Evolutionary conservation across 345 rosid species (phyloP).

Genomic region (Eucalyptus decipiens): DNA sequence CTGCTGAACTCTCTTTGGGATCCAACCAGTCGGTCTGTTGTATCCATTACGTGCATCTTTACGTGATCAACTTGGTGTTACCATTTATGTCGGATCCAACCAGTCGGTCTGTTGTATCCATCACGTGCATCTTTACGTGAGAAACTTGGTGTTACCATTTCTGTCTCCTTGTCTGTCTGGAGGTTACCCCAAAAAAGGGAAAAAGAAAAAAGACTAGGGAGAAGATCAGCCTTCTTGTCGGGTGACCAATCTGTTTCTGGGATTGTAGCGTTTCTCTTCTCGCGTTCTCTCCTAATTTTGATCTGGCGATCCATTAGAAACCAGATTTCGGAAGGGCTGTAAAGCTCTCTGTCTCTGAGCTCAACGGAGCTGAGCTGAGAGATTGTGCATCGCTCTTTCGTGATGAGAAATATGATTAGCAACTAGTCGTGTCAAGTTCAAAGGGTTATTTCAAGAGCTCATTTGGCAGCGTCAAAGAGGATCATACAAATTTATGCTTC

Average conservation of each 20-base stretch:
- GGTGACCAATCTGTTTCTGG: neutral
- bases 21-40: neutral
- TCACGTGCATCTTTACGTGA: neutral
- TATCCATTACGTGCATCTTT: neutral
- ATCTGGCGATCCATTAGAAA: neutral
- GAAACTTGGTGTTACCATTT: neutral
- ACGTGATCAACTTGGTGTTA: neutral
- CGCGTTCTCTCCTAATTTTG: neutral
- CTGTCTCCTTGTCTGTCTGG: neutral
- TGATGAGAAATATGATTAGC: neutral
- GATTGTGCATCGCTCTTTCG: neutral
- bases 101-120: neutral
- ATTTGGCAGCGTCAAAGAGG: neutral
- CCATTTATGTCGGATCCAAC: neutral
- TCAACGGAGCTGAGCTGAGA: neutral
- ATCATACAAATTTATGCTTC: neutral
- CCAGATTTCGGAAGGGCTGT: neutral
- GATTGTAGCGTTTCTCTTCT: neutral
- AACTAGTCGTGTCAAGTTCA: neutral
- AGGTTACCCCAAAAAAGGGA: neutral
- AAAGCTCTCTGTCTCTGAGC: neutral
- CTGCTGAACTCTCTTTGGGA: neutral
- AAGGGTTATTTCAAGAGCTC: neutral
- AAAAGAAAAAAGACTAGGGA: neutral
- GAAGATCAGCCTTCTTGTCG: neutral